Percentiles rank a stretch among this genome's conserved stretches.
Conservation (phyloP, 2,329 filamentous ascomycete genomes). For the Calonectria pseudoturangicola region DNA sequence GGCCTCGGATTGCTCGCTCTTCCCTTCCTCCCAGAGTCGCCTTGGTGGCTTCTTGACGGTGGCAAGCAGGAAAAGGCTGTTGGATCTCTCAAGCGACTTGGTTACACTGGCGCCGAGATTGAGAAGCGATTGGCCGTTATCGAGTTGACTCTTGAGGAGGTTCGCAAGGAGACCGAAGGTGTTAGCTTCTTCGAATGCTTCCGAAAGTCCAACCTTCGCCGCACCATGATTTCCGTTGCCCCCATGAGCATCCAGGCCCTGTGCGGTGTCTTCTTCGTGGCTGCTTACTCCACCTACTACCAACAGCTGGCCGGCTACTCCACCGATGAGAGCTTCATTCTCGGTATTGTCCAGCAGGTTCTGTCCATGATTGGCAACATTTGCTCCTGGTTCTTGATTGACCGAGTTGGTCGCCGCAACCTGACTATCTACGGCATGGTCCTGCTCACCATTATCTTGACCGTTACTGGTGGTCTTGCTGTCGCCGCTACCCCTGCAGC, state of each 20-base stretch:
- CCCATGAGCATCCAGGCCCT: conserved; percentile 46
- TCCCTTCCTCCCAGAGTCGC: conserved; percentile 47
- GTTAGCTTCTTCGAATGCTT: conserved; percentile 47
- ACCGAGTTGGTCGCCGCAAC: conserved; percentile 43
- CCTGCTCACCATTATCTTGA: conserved; percentile 40
- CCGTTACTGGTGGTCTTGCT: conserved; percentile 42
- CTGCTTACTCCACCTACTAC: conserved; percentile 46
- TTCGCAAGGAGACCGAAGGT: conserved; percentile 43
- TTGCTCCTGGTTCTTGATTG: conserved; percentile 47
- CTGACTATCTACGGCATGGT: conserved; percentile 43
- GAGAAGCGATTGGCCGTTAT: conserved; percentile 46
- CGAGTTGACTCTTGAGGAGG: conserved; percentile 40
- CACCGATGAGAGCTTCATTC: conserved; percentile 41
- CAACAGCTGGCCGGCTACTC: conserved; percentile 48
- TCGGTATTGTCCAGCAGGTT: conserved; percentile 45
- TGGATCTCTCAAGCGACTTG: conserved; percentile 39
- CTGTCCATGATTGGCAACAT: conserved; percentile 47
- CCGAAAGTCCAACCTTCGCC: conserved; percentile 47
- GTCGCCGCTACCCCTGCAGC: conserved; percentile 39
- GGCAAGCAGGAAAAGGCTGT: conserved; percentile 40
- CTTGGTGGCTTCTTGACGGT: conserved; percentile 44
- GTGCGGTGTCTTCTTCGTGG: conserved; percentile 45
- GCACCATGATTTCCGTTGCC: conserved; percentile 47
- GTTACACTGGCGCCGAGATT: conserved; percentile 32
- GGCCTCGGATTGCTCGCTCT: conserved; percentile 39